Conservation (phyloP, 2,329 filamentous ascomycete species). For the Ascochyta clinopodiicola region DNA sequence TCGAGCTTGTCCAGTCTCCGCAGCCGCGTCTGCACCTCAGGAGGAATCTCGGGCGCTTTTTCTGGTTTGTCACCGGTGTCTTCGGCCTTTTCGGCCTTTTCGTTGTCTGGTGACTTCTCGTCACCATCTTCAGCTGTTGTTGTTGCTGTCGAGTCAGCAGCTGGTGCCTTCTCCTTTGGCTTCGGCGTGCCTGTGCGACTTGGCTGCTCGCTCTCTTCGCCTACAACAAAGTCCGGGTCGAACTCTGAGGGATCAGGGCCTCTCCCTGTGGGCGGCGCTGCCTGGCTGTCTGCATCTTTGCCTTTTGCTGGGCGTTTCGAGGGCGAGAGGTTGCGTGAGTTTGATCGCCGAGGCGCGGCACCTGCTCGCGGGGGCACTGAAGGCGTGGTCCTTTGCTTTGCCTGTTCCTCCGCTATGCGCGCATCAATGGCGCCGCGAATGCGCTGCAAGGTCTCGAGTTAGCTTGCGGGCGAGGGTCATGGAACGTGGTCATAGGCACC, state of each 20-base stretch:
- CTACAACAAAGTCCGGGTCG: conserved; percentile 83
- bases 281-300: conserved; percentile 44
- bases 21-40: conserved; percentile 76
- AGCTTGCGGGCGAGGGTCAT: conserved; percentile 29
- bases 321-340: conserved; percentile 51
- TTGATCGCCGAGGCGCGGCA: conserved; percentile 55
- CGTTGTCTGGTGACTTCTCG: conserved; percentile 44
- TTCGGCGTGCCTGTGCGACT: conserved; percentile 68
- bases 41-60: conserved; percentile 66
- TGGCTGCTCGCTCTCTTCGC: conserved; percentile 75
- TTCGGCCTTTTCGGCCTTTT: conserved; percentile 35
- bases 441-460: conserved; percentile 60
- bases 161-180: conserved; percentile 51
- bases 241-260: conserved; percentile 85
- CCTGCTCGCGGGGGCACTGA: conserved; percentile 54
- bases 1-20: conserved; percentile 91
- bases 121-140: conserved; percentile 30
- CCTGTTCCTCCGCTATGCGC: conserved; percentile 90
- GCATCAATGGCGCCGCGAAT: conserved; percentile 85
- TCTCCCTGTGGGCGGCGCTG: conserved; percentile 57
- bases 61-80: conserved; percentile 36
- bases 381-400: conserved; percentile 67
- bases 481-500: conserved; percentile 41
- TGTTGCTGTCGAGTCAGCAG: conserved; percentile 22
- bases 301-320: conserved; percentile 41